phyloP scores from a whole-genome alignment of 257 asterid genomes.

The Solanum lycopersicoides region DNA sequence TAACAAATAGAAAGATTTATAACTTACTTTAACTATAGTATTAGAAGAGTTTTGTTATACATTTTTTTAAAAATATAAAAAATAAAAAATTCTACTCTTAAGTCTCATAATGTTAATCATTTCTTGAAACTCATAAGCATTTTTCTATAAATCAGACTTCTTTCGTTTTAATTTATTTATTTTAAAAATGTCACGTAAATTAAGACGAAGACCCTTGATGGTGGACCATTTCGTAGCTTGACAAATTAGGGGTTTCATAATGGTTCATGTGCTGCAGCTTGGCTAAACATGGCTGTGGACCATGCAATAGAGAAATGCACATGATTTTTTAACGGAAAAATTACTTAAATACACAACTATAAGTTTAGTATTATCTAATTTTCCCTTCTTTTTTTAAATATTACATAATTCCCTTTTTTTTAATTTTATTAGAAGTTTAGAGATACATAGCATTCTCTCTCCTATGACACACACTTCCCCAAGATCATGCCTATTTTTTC shows the following conservation, averaged over 20 bases:
- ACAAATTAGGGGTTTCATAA: background rate
- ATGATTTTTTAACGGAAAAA: too few relatives aligned
- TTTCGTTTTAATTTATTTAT: accelerated
- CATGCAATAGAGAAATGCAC: background rate
- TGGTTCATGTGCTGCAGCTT: background rate
- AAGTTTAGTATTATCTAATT: too few relatives aligned
- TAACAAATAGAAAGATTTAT: background rate
- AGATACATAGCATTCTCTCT: too few relatives aligned
- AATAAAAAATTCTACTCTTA: background rate
- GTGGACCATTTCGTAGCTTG: background rate
- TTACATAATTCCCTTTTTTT: too few relatives aligned
- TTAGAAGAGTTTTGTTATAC: background rate
- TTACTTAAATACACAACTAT: too few relatives aligned
- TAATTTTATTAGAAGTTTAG: too few relatives aligned
- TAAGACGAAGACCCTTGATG: background rate
- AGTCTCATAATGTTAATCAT: too few relatives aligned
- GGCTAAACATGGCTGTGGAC: background rate
- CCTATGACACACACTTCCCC: too few relatives aligned
- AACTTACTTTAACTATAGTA: background rate
- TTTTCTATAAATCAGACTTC: too few relatives aligned
- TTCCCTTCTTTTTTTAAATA: too few relatives aligned
- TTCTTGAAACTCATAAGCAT: background rate
- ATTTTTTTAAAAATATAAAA: too few relatives aligned
- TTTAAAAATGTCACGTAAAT: background rate
- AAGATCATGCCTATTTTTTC: too few relatives aligned